Percentiles rank a stretch among this genome's conserved stretches.
Conservation (phyloP, 192 early-diverging fungal species). For the Coemansia sp. region DNA sequence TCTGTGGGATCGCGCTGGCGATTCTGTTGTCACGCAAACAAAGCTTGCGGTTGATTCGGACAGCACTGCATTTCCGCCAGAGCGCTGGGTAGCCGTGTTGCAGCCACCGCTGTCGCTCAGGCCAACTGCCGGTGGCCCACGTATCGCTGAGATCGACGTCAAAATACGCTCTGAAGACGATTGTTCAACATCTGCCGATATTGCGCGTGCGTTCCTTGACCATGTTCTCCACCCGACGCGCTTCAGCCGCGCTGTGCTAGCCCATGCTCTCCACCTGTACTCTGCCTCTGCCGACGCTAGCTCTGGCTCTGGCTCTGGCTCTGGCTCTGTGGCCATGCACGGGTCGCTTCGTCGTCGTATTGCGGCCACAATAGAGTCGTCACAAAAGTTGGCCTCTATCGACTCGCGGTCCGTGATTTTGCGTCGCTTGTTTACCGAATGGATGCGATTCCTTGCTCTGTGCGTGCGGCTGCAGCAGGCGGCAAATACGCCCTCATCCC, state of each 20-base stretch:
- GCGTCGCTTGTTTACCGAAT: slow-evolving; percentile 38
- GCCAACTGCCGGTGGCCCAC: slow-evolving; percentile 24
- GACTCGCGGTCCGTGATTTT: background rate
- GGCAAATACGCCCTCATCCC: slow-evolving; percentile 24
- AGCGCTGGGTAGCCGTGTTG: slow-evolving; percentile 45
- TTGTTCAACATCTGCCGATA: slow-evolving; percentile 25
- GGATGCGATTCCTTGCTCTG: slow-evolving; percentile 50
- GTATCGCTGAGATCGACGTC: slow-evolving; percentile 29
- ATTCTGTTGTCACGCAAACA: slow-evolving; percentile 32
- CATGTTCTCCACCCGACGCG: slow-evolving; percentile 41
- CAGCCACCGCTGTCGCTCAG: slow-evolving; percentile 18
- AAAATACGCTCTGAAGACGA: slow-evolving; percentile 7
- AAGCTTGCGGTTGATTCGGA: slow-evolving; percentile 35
- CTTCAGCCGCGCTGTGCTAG: slow-evolving; percentile 38
- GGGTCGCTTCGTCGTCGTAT: slow-evolving; percentile 29
- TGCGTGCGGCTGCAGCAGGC: slow-evolving; percentile 43
- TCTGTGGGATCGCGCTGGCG: slow-evolving; percentile 46
- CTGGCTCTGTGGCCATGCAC: too few species aligned
- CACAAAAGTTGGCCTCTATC: slow-evolving; percentile 18
- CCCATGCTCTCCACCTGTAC: slow-evolving; percentile 14
- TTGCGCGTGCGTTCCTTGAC: slow-evolving; percentile 35
- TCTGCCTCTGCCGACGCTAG: background rate
- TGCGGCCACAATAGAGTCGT: slow-evolving; percentile 25
- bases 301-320: too few species aligned
- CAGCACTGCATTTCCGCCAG: slow-evolving; percentile 11